These are phyloP conservation scores for Blastobotrys mokoenaii DNA, from an alignment of 805 yeast species.

Conservation along the genomic window DNA sequence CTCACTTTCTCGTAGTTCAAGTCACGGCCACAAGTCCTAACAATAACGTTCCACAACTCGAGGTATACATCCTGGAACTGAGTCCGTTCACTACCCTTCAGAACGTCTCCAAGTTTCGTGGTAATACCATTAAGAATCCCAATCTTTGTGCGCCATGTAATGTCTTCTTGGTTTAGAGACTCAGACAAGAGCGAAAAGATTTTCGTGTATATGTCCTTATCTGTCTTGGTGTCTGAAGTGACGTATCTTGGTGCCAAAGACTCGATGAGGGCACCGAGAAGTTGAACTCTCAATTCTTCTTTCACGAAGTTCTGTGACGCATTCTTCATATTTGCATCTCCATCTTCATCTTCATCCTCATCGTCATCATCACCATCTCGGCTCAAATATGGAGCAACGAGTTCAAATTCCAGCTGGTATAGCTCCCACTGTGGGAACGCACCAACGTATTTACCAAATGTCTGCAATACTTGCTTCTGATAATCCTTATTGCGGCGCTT, in stretches of 20 bases:
- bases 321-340: constrained; percentile 22
- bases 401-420: constrained; percentile 29
- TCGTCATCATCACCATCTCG: constrained; percentile 35
- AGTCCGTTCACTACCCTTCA: neutral
- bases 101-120: constrained; percentile 12
- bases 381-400: constrained; percentile 28
- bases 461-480: constrained; percentile 45
- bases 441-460: constrained; percentile 43
- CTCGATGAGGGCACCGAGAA: constrained; percentile 14
- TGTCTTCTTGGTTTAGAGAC: constrained; percentile 30
- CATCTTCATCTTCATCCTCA: constrained; percentile 29
- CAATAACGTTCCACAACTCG: constrained; percentile 11
- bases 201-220: neutral
- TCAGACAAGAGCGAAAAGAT: constrained; percentile 16
- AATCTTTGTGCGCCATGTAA: constrained; percentile 57
- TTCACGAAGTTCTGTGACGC: constrained; percentile 3
- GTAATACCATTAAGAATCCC: constrained; percentile 37
- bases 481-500: constrained; percentile 59
- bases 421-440: constrained; percentile 28
- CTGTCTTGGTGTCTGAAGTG: neutral
- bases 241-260: too few relatives aligned
- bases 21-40: constrained; percentile 9
- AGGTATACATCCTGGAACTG: neutral
- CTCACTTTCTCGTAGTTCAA: constrained; percentile 44
- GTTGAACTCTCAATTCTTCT: constrained; percentile 14